Conservation (phyloP, 306 rosid species). For the Quercus agrifolia region DNA sequence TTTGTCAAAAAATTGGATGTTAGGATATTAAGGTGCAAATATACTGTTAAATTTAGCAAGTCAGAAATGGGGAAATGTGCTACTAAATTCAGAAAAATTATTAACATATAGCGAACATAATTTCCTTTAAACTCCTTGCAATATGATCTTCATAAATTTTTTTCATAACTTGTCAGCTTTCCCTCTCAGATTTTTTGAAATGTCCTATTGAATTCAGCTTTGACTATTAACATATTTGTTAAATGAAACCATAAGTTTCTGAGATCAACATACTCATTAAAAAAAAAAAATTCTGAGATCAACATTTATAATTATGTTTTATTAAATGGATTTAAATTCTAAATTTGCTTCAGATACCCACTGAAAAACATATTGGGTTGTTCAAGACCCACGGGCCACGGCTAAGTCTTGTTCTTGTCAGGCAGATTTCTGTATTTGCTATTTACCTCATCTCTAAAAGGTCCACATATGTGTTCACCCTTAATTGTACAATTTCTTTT, state of each 20-base stretch:
- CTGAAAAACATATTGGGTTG: not conserved
- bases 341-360: not conserved
- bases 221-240: not conserved
- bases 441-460: not conserved
- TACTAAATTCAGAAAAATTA: not conserved
- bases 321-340: not conserved
- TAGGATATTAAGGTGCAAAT: not conserved
- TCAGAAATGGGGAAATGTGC: not conserved
- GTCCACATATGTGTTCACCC: not conserved
- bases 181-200: not conserved
- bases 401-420: not conserved
- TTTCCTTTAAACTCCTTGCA: not conserved
- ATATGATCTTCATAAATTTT: not conserved
- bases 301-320: too few species aligned
- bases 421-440: not conserved
- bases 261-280: not conserved
- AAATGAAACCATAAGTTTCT: not conserved
- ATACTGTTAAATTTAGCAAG: not conserved
- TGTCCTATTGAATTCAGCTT: not conserved
- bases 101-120: not conserved
- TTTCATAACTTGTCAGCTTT: not conserved
- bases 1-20: not conserved
- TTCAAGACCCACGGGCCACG: not conserved
- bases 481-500: not conserved
- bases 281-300: too few species aligned